Evolutionary conservation across 805 yeast species (phyloP).

Genomic region (Hanseniaspora lachancei): DNA sequence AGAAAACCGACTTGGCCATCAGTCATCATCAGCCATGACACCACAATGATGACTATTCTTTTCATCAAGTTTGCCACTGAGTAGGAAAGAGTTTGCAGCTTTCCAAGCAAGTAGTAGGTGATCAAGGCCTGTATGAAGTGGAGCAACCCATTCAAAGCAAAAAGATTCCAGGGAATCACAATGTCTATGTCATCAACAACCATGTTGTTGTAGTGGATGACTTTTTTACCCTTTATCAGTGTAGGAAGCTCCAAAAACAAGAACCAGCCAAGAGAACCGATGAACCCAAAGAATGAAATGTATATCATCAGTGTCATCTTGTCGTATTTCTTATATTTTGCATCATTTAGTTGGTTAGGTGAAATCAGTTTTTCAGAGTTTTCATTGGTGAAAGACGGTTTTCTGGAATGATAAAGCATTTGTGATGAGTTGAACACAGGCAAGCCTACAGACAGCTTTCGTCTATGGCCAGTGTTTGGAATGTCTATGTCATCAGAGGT

Average conservation of each 20-base stretch:
- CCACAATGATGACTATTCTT: constrained; percentile 69
- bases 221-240: constrained; percentile 16
- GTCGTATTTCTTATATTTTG: constrained; percentile 41
- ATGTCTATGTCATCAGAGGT: constrained; percentile 4
- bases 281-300: constrained; percentile 60
- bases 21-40: constrained; percentile 45
- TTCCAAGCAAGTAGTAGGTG: constrained; percentile 69
- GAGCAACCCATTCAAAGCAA: constrained; percentile 55
- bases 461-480: neutral
- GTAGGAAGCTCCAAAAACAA: constrained; percentile 44
- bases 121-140: constrained; percentile 71
- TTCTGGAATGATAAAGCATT: neutral
- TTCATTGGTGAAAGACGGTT: neutral
- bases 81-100: constrained; percentile 71
- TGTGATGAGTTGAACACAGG: constrained; percentile 5
- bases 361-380: neutral
- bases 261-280: constrained; percentile 64
- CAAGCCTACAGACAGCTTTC: neutral
- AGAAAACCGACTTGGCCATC: constrained; percentile 30
- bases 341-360: neutral
- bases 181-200: constrained; percentile 21
- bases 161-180: constrained; percentile 34
- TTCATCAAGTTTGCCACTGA: constrained; percentile 80
- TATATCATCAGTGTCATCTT: constrained; percentile 70
- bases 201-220: constrained; percentile 17